Conservation (phyloP, 2,329 filamentous ascomycete species). For the Furcasterigmium sp. region DNA sequence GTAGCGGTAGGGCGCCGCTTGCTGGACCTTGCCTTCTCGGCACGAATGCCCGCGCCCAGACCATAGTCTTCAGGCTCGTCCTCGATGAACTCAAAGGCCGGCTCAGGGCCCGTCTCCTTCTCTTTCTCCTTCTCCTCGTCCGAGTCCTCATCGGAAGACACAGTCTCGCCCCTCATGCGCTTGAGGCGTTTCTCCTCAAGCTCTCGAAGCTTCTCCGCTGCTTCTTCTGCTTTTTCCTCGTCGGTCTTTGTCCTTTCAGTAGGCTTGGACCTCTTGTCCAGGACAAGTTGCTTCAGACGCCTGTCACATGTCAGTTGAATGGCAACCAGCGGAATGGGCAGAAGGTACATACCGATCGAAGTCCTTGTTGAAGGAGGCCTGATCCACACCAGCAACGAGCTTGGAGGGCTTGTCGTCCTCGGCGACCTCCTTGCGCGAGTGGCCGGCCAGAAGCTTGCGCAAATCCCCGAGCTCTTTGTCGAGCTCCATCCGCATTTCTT, state of each 20-base stretch:
- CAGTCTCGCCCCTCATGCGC: conserved; percentile 83
- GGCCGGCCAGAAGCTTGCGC: conserved; percentile 61
- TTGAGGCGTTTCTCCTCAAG: conserved; percentile 77
- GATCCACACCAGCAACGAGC: conserved; percentile 50
- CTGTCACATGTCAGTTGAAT: background rate
- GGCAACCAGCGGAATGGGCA: background rate
- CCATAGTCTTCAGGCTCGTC: conserved; percentile 54
- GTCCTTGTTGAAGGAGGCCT: conserved; percentile 70
- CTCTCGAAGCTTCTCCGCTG: conserved; percentile 69
- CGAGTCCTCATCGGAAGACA: conserved; percentile 59
- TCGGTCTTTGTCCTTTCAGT: conserved; percentile 87
- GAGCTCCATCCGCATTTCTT: conserved; percentile 76
- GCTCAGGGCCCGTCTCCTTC: conserved; percentile 26
- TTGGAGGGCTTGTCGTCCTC: conserved; percentile 15
- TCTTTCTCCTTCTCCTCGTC: conserved; percentile 35
- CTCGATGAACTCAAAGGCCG: conserved; percentile 26
- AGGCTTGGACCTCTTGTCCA: conserved; percentile 80
- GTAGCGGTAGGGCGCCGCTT: conserved; percentile 46
- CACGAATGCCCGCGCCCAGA: conserved; percentile 52
- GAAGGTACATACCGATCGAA: conserved; percentile 60
- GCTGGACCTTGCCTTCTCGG: background rate
- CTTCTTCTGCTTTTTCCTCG: conserved; percentile 75
- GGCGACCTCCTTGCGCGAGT: conserved; percentile 27
- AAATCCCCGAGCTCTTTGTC: conserved; percentile 79
- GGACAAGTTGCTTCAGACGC: conserved; percentile 73